Base-by-base conservation (phyloP, 257 asterid genomes). In the Prunella vulgaris region DNA sequence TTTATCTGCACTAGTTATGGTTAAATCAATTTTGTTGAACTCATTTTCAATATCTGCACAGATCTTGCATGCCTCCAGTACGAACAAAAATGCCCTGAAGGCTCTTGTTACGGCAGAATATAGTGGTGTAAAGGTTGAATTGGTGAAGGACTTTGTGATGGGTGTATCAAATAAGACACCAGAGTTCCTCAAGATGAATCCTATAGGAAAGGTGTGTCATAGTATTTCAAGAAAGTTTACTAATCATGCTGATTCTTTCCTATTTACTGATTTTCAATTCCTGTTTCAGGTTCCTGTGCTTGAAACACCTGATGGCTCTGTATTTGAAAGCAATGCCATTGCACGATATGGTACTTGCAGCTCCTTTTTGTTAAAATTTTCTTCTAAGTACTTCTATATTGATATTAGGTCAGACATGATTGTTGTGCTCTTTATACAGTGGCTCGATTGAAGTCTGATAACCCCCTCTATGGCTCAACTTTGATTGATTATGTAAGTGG, bases 241-340 rank as follows among this genome's bases (percentile, higher is more conserved):
- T 22, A n/a, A 6, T 12, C 13, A 2, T 49, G 53, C 54, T 6
- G 42, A 8, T 33, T 60, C 1, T 25, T 4, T 56, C 35, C 9
- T 35, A 49, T 52, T 63, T 1, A 14, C 40, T 72, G 63, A 64
- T 30, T 15, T 63, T 46, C 5, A 10, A 35, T 46, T 46, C 42
- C 21, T 40, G 32, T 22, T 74, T 21, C 70, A 90, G 97, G 82
- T 88, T 69, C 96, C 97, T 51, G 95, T 88, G 72, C 94, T 90
- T 57, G 87, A 90, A 86, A 90, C 96, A 8, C 90, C 96, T 25
- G 97, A 90, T 38, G 96, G 97, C 13, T 71, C 96, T 2, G 42
- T 88, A 18, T 90, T 88, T 37, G 96, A 90, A 80, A 90, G 94
- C 79, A 90, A 88, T 64, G 97, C 97, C 12, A 90, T 90, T 79